Percentiles rank a stretch among this genome's conserved stretches.
These are phyloP conservation scores for Globisporangium emineosum DNA, from an alignment of 352 stramenopile genomes.

Conservation along the genomic window DNA sequence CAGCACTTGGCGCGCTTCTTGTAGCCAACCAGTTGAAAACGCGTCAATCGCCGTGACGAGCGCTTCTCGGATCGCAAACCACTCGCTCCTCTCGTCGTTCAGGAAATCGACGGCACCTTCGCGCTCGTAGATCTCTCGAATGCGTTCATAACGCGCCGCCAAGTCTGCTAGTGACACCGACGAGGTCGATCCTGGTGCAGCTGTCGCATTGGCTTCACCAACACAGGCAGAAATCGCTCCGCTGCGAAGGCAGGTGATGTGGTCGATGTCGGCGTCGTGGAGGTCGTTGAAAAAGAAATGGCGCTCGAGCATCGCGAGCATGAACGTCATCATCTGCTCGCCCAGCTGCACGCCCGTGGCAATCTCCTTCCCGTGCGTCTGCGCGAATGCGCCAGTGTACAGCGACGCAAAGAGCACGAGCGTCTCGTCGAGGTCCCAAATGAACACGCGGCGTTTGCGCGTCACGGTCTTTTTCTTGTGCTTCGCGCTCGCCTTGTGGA, in stretches of 20 bases:
- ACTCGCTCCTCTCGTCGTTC: slow-evolving; percentile 56
- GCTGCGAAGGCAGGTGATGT: slow-evolving; percentile 35
- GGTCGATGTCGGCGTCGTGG: slow-evolving; percentile 66
- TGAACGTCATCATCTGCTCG: slow-evolving; percentile 85
- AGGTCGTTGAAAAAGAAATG: slow-evolving; percentile 85
- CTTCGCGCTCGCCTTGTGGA: slow-evolving; percentile 1
- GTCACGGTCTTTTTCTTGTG: background rate
- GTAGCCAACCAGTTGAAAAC: slow-evolving; percentile 68
- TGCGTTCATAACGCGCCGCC: slow-evolving; percentile 53
- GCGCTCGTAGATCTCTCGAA: slow-evolving; percentile 79
- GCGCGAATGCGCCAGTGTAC: slow-evolving; percentile 70
- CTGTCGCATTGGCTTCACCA: background rate
- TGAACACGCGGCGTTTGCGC: slow-evolving; percentile 48
- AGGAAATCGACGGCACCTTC: slow-evolving; percentile 60
- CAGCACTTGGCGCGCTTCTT: slow-evolving; percentile 58
- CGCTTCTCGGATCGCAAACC: slow-evolving; percentile 65
- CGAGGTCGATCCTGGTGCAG: background rate
- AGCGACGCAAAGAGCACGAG: slow-evolving; percentile 79
- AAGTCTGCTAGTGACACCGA: background rate
- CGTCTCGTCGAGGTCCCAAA: slow-evolving; percentile 85
- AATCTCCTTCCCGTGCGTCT: slow-evolving; percentile 55
- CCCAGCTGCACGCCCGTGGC: slow-evolving; percentile 56
- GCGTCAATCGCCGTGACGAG: slow-evolving; percentile 67
- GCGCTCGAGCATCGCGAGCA: slow-evolving; percentile 73
- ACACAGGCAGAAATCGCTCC: background rate